Conservation (phyloP, 805 yeast genomes). For the Hyphopichia homilentoma region DNA sequence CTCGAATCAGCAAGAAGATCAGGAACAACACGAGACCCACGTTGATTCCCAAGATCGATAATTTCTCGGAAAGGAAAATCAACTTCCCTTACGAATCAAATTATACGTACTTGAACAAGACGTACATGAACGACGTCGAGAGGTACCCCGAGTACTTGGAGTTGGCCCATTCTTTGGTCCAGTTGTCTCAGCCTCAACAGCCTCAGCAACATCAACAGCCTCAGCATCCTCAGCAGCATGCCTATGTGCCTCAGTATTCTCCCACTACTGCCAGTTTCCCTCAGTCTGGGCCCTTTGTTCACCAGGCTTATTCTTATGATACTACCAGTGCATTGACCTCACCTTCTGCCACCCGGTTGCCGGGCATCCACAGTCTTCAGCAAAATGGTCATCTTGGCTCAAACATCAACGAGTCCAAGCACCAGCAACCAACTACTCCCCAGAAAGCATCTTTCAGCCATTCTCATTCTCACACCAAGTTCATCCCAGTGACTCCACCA, state of each 20-base stretch:
- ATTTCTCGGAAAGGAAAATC: conserved; percentile 29
- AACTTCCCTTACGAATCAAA: conserved; percentile 54
- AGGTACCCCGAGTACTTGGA: conserved; percentile 46
- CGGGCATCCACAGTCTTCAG: background rate
- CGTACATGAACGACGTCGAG: conserved; percentile 48
- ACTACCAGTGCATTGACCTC: conserved; percentile 1
- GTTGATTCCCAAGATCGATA: conserved; percentile 13
- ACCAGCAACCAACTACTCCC: conserved; percentile 8
- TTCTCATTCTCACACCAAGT: conserved; percentile 14
- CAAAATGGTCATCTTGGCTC: conserved; percentile 4
- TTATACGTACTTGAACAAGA: conserved; percentile 46
- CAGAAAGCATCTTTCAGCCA: conserved; percentile 4
- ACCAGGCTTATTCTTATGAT: background rate
- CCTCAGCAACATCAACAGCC: conserved; percentile 3
- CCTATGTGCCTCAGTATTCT: conserved; percentile 2
- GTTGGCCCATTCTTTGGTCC: conserved; percentile 40
- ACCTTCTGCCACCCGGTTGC: conserved; percentile 1
- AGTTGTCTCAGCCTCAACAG: conserved; percentile 21
- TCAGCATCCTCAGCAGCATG: conserved; percentile 3
- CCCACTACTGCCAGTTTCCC: conserved; percentile 8
- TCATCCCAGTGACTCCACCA: conserved; percentile 42
- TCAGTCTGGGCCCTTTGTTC: background rate
- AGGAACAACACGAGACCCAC: conserved; percentile 10
- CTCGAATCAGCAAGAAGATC: conserved; percentile 30
- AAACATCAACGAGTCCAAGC: conserved; percentile 6